Conservation (phyloP, 1,139 yeast genomes). For the Suhomyces wounanorum region DNA sequence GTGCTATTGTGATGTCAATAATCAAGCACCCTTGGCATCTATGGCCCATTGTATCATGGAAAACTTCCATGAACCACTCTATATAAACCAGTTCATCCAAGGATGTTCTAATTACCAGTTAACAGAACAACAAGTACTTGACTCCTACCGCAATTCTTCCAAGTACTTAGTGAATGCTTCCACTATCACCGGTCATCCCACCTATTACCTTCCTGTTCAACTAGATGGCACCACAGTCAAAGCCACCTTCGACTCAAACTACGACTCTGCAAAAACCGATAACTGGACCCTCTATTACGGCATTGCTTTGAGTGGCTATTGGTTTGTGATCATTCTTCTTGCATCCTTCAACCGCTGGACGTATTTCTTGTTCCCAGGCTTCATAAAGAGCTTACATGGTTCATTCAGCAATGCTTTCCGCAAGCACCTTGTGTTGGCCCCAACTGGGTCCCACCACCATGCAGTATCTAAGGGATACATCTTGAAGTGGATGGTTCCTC, state of each 20-base stretch:
- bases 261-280: conserved; percentile 41
- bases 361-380: conserved; percentile 37
- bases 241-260: conserved; percentile 40
- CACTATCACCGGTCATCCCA: conserved; percentile 28
- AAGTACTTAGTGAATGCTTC: conserved; percentile 28
- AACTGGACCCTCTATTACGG: conserved; percentile 51
- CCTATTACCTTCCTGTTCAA: conserved; percentile 34
- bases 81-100: conserved; percentile 25
- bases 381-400: conserved; percentile 33
- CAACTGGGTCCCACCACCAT: conserved; percentile 45
- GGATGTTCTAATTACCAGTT: conserved; percentile 21
- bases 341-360: conserved; percentile 44
- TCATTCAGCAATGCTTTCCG: conserved; percentile 39
- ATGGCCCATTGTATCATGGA: conserved; percentile 38
- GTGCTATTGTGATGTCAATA: conserved; percentile 33
- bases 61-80: conserved; percentile 25
- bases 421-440: conserved; percentile 49
- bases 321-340: conserved; percentile 43
- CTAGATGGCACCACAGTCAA: conserved; percentile 23
- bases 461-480: conserved; percentile 33
- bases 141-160: conserved; percentile 43
- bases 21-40: conserved; percentile 43
- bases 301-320: conserved; percentile 48
- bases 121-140: conserved; percentile 30
- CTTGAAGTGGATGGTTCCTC: conserved; percentile 51